These are phyloP conservation scores for Nitzschia sp. DNA, from an alignment of 108 stramenopile species.

Conservation along the genomic window DNA sequence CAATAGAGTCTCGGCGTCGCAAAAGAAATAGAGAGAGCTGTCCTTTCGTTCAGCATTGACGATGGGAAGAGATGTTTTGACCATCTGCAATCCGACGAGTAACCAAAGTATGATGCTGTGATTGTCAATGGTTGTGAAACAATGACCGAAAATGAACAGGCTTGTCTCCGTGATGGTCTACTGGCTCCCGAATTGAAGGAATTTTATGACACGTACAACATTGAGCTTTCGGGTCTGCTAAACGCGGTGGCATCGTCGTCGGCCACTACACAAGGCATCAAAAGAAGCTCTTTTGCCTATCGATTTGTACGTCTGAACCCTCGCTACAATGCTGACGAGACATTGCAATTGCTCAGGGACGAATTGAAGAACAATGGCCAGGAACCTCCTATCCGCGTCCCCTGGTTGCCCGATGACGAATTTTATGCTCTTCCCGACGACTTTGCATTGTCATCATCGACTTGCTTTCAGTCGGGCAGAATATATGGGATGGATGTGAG, in stretches of 20 bases:
- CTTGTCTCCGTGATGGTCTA: neutral
- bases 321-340: slow-evolving; percentile 58
- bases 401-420: slow-evolving; percentile 60
- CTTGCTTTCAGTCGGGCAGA: slow-evolving; percentile 66
- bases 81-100: no score
- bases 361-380: slow-evolving; percentile 16
- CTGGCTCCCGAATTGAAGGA: slow-evolving; percentile 8
- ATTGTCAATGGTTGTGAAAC: no score
- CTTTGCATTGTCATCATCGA: slow-evolving; percentile 57
- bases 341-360: slow-evolving; percentile 38
- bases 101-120: no score
- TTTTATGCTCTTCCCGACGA: slow-evolving; percentile 73
- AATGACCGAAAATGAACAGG: neutral
- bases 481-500: slow-evolving; percentile 91
- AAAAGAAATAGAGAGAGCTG: no score
- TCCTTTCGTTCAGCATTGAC: no score
- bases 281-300: slow-evolving; percentile 9
- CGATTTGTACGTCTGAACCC: slow-evolving; percentile 78
- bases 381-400: slow-evolving; percentile 35
- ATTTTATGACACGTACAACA: slow-evolving; percentile 41
- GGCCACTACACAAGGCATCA: no score
- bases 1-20: no score
- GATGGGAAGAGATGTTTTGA: no score
- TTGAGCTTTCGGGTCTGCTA: slow-evolving; percentile 19
- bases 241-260: neutral